Evolutionary conservation across 805 yeast species (phyloP), one percentile per base, ranked within the genome.

Genomic region (Wickerhamiella qilinensis): DNA sequence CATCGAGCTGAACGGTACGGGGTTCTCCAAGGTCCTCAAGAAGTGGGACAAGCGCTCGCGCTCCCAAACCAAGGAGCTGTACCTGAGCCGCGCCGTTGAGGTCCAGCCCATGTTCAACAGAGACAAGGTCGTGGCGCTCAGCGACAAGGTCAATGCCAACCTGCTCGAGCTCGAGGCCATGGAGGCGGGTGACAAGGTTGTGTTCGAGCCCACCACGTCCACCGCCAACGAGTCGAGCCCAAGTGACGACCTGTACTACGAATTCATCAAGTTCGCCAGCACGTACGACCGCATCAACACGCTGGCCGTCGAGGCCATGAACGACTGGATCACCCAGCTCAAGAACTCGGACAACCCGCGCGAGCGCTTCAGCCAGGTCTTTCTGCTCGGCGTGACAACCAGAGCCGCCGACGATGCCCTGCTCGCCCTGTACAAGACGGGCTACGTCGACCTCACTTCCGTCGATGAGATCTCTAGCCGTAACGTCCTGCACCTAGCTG

Each of bases 1-100:
- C 59, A 84, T 91, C 30, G 96, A 86, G 57, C 67, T 91, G 42
- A 91, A 91, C 55, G 95, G 86, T 52, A 83, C 94, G 1, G 98
- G 98, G 12, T 91, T 91, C 58, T 77, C 93, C 18, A 91, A 91
- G 60, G 96, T 84, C 21, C 70, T 91, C 51, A 91, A 91, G 57
- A 91, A 91, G 62, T 91, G 98, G 98, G 98, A 91, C 60, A 91
- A 91, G 59, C 67, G 96, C 44, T 84, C 95, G 18, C 85, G 88
- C 52, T 82, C 94, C 2, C 93, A 83, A 48, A 85, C 95, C 5
- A 85, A 86, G 53, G 98, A 91, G 55, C 66, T 91, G 37, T 91
- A 86, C 55, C 67, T 91, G 36, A 75, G 84, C 22, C 79, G 95
- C 0, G 95, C 95, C 0, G 94, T 91, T 12, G 84, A 83, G 44